phyloP scores from a whole-genome alignment of 23 red algal genomes.

The Pyropia yezoensis region DNA sequence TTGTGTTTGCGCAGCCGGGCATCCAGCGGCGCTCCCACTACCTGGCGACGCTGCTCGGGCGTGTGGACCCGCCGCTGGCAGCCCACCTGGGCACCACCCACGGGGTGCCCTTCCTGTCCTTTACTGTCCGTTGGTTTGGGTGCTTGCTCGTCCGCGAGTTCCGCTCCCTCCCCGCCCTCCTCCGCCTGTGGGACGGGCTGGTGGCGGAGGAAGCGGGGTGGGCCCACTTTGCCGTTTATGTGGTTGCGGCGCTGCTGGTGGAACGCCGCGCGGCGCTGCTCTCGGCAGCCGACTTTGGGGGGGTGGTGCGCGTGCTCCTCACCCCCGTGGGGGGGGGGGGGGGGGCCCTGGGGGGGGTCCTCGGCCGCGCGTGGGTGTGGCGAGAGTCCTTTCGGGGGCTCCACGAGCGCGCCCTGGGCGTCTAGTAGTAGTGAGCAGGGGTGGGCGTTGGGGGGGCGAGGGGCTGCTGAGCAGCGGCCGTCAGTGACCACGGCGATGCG shows the following conservation, averaged over 20 bases:
- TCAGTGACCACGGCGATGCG: too few species aligned
- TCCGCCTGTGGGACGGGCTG: constrained; percentile 90
- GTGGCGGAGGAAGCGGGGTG: constrained; percentile 82
- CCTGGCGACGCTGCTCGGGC: constrained; percentile 55
- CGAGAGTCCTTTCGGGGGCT: too few species aligned
- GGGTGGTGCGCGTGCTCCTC: too few species aligned
- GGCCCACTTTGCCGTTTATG: constrained; percentile 81
- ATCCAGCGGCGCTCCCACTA: constrained; percentile 85
- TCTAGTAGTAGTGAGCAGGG: too few species aligned
- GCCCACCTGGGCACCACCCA: constrained; percentile 53
- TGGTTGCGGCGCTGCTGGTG: constrained; percentile 85
- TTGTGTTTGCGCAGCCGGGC: constrained; percentile 91
- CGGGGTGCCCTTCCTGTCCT: constrained; percentile 84
- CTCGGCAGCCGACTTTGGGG: too few species aligned
- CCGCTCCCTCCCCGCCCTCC: constrained; percentile 62
- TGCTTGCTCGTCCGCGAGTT: constrained; percentile 96
- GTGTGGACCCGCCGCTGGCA: constrained; percentile 59
- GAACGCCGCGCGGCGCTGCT: constrained; percentile 58
- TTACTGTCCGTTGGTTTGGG: constrained; percentile 98
- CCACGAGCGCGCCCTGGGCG: too few species aligned
- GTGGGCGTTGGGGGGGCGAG: too few species aligned
- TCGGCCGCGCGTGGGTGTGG: too few species aligned
- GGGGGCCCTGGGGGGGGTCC: too few species aligned
- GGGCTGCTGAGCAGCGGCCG: too few species aligned
- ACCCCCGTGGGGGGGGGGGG: too few species aligned